Evolutionary conservation across 257 asterid genomes (phyloP).

Genomic region (Forsythia suspensa): DNA sequence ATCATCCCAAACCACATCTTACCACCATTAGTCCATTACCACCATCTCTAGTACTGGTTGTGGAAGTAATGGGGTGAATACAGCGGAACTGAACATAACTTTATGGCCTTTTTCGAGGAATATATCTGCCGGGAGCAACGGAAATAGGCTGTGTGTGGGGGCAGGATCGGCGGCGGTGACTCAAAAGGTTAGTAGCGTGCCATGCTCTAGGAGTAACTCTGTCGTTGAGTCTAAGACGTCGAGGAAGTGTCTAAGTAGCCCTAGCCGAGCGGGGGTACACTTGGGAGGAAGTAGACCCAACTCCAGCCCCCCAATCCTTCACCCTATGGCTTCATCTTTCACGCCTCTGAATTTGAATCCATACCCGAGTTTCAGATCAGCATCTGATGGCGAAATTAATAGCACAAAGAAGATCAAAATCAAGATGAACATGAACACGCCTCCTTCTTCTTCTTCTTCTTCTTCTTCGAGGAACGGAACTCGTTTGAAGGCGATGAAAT

Average conservation of each 20-base stretch:
- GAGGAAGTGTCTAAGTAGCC: conserved; percentile 39
- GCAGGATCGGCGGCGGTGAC: conserved; percentile 35
- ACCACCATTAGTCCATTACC: too few relatives aligned
- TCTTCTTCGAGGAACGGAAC: conserved; percentile 3
- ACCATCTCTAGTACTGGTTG: conserved; percentile 16
- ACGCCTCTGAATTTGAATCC: conserved; percentile 26
- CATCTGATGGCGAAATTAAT: background rate
- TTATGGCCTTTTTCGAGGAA: conserved; percentile 90
- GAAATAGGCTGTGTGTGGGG: conserved; percentile 49
- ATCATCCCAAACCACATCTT: too few relatives aligned
- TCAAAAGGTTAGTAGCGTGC: conserved; percentile 87
- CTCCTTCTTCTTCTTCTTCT: conserved; percentile 1
- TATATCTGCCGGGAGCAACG: conserved; percentile 87
- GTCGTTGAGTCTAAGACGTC: conserved; percentile 85
- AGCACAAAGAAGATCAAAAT: background rate
- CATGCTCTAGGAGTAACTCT: conserved; percentile 90
- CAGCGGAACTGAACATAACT: conserved; percentile 81
- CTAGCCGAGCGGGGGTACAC: conserved; percentile 66
- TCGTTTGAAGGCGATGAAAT: conserved; percentile 41
- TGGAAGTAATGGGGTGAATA: conserved; percentile 20
- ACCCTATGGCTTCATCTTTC: conserved; percentile 22
- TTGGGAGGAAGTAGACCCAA: conserved; percentile 73
- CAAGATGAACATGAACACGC: background rate
- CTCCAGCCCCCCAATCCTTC: too few relatives aligned
- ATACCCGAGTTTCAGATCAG: background rate